A percentile compares a stretch with the other conserved stretches of the same genome.
These are phyloP conservation scores for Sugiyamaella paludigena DNA, from an alignment of 1,139 yeast genomes.

Conservation along the genomic window DNA sequence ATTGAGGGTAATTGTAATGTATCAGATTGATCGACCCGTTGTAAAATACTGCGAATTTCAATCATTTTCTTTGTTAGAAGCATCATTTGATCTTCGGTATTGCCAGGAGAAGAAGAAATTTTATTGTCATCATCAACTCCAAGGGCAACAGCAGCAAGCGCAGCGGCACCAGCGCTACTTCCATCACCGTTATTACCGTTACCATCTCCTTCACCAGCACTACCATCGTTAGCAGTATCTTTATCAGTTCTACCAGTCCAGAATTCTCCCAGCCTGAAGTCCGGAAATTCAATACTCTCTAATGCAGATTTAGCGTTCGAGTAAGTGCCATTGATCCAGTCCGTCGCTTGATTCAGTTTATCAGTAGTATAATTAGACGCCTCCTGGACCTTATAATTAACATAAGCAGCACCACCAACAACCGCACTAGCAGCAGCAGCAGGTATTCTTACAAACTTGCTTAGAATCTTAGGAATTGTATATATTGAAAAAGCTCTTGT, in stretches of 20 bases:
- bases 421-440: slow-evolving; percentile 86
- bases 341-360: slow-evolving; percentile 55
- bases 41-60: slow-evolving; percentile 79
- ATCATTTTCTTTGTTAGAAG: slow-evolving; percentile 93
- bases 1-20: slow-evolving; percentile 85
- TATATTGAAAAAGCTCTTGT: slow-evolving; percentile 20
- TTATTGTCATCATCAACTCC: slow-evolving; percentile 32
- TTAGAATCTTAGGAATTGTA: slow-evolving; percentile 46
- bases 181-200: slow-evolving; percentile 23
- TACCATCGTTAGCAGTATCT: slow-evolving; percentile 11
- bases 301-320: slow-evolving; percentile 29
- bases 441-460: slow-evolving; percentile 53
- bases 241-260: slow-evolving; percentile 12
- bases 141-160: slow-evolving; percentile 36
- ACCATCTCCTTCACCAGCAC: slow-evolving; percentile 16
- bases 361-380: slow-evolving; percentile 72
- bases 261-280: slow-evolving; percentile 28
- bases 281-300: slow-evolving; percentile 29
- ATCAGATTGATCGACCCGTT: slow-evolving; percentile 74
- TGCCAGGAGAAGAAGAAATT: slow-evolving; percentile 29
- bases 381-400: slow-evolving; percentile 87
- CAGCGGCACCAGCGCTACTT: slow-evolving; percentile 33
- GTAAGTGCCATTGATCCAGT: slow-evolving; percentile 49
- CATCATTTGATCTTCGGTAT: slow-evolving; percentile 52
- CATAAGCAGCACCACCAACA: slow-evolving; percentile 93